phyloP scores from a whole-genome alignment of 257 asterid species.

The Nemophila menziesii region DNA sequence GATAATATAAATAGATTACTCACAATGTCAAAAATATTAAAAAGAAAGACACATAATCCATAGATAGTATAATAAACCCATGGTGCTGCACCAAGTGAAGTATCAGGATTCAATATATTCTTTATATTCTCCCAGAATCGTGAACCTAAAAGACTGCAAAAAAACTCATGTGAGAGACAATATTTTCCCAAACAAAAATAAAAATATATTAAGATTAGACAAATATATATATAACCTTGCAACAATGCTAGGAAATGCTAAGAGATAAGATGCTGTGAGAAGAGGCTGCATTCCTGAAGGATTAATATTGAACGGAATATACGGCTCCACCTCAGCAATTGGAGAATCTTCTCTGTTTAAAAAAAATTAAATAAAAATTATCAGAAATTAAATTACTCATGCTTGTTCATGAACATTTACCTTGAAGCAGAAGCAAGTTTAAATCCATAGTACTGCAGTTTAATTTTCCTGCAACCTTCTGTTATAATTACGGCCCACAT shows the following conservation, averaged over 20 bases:
- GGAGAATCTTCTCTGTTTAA: slow-evolving; percentile 73
- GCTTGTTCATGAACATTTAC: slow-evolving; percentile 19
- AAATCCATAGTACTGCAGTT: slow-evolving; percentile 93
- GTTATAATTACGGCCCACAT: slow-evolving; percentile 96
- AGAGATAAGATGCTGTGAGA: slow-evolving; percentile 80
- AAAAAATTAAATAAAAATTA: slow-evolving; percentile 8
- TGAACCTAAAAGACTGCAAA: slow-evolving; percentile 59
- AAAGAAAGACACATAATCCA: slow-evolving; percentile 80
- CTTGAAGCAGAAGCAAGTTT: slow-evolving; percentile 91
- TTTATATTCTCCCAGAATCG: slow-evolving; percentile 69
- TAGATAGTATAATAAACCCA: slow-evolving; percentile 86
- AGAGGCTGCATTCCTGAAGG: slow-evolving; percentile 99
- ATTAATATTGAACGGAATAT: slow-evolving; percentile 96
- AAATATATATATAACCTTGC: slow-evolving; percentile 42
- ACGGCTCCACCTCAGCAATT: slow-evolving; percentile 90
- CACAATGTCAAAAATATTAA: slow-evolving; percentile 94
- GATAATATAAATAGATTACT: slow-evolving; percentile 22
- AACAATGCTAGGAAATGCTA: slow-evolving; percentile 87
- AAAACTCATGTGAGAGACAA: slow-evolving; percentile 21
- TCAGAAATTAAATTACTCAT: neutral
- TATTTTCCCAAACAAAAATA: neutral
- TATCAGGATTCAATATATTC: slow-evolving; percentile 69
- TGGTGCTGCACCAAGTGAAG: slow-evolving; percentile 70
- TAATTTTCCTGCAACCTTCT: slow-evolving; percentile 95
- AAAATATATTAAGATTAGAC: neutral